These are phyloP conservation scores for Pseudogymnoascus sp. DNA, from an alignment of 2,329 filamentous ascomycete species.

Conservation along the genomic window DNA sequence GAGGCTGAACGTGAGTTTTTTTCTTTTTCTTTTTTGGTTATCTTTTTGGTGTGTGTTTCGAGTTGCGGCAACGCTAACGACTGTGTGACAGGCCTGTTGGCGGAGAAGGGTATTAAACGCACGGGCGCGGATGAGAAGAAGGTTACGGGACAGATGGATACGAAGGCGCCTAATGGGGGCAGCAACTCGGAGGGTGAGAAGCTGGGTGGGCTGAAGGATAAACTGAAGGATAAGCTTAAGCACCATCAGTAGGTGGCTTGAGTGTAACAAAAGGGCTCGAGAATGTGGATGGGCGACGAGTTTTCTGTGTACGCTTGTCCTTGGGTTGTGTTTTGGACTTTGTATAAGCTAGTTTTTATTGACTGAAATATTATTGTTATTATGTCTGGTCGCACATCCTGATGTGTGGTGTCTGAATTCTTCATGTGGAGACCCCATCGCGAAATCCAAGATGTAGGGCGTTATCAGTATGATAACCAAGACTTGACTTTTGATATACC, in stretches of 20 bases:
- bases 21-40: background rate
- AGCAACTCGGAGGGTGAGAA: constrained; percentile 22
- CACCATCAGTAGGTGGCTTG: no score
- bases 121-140: constrained; percentile 12
- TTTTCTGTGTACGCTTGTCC: background rate
- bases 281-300: background rate
- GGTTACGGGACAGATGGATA: constrained; percentile 14
- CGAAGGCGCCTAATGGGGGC: constrained; percentile 15
- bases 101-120: background rate
- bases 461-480: no score
- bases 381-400: background rate
- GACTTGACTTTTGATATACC: no score
- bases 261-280: background rate
- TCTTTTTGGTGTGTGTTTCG: background rate
- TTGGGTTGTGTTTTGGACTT: background rate
- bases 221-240: constrained; percentile 54
- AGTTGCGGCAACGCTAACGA: constrained; percentile 12
- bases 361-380: background rate
- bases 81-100: background rate
- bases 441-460: background rate
- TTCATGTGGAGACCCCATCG: background rate
- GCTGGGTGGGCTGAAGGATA: constrained; percentile 45
- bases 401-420: background rate
- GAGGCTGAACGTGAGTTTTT: constrained; percentile 54
- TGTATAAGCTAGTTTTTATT: background rate